Evolutionary conservation across 306 rosid genomes (phyloP).

Genomic region (Fragaria nilgerrensis): DNA sequence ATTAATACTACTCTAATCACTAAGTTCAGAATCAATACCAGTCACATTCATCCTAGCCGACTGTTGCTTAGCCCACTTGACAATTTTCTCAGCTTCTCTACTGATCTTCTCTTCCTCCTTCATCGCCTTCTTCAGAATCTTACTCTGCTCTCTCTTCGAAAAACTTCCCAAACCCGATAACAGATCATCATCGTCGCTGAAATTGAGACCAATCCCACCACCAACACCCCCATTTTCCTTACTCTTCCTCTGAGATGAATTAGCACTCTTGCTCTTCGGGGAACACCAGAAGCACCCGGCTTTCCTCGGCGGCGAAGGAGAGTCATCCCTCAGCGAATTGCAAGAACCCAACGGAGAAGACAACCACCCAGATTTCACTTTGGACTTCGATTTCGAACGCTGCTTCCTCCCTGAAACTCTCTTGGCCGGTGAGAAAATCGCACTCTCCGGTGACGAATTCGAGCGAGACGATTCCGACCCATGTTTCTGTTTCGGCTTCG

Average conservation of each 20-base stretch:
- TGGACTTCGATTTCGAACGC: background rate
- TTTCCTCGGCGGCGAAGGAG: conserved; percentile 65
- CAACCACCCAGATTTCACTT: conserved; percentile 14
- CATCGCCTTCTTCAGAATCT: conserved; percentile 64
- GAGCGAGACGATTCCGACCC: conserved; percentile 42
- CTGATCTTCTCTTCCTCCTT: conserved; percentile 67
- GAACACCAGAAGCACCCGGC: conserved; percentile 75
- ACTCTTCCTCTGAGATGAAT: conserved; percentile 34
- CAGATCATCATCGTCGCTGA: conserved; percentile 45
- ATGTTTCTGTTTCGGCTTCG: conserved; percentile 20
- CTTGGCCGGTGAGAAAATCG: conserved; percentile 34
- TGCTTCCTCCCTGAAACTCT: conserved; percentile 10
- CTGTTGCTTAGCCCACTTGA: conserved; percentile 62
- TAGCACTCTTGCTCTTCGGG: conserved; percentile 67
- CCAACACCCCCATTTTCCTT: conserved; percentile 37
- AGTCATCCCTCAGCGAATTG: conserved; percentile 26
- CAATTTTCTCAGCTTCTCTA: conserved; percentile 75
- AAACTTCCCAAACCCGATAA: conserved; percentile 56
- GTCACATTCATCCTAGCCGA: conserved; percentile 55
- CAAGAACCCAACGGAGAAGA: conserved; percentile 32
- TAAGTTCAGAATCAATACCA: conserved; percentile 59
- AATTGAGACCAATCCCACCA: conserved; percentile 18
- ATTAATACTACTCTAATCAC: conserved; percentile 35
- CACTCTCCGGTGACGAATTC: conserved; percentile 43
- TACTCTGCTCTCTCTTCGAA: conserved; percentile 57